Evolutionary conservation across 164 flowering plant species (phyloP), one percentile per base, ranked within the genome.

Genomic region (Berberis vulgaris): DNA sequence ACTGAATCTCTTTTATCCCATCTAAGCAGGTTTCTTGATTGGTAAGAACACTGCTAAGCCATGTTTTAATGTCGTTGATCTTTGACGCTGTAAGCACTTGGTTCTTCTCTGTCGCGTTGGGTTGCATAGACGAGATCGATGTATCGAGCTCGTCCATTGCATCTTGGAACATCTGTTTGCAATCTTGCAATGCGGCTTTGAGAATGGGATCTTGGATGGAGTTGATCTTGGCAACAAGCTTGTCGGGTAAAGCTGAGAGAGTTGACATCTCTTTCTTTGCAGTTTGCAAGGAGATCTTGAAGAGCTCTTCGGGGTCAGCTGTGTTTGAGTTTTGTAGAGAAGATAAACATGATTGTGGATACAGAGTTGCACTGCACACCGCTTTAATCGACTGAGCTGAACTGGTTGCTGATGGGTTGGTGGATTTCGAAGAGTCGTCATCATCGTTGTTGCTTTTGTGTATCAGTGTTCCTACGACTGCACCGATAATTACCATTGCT

Each of bases 21-120:
- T 87, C 95, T 57, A 80, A 43, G 66, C 97, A 90, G 1, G 88
- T 87, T 40, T 86, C 83, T 58, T 76, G 79, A 61, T 87, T 73
- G 0, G 93, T 82, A 69, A 81, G 54, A 2, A 90, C 83, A 0
- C 77, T 67, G 65, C 91, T 85, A 41, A 89, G 61, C 97, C 94
- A 87, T 13, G 96, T 87, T 74, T 74, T 76, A 9, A 89, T 57
- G 56, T 86, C 83, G 40, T 69, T 72, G 63, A 85, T 56, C 68
- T 72, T 77, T 12, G 46, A 9, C 6, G 58, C 62, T 11, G 86
- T 67, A 66, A 83, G 43, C 67, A 56, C 57, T 4, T 4, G 5
- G 5, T 49, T 74, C 72, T 66, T 70, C 73, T 40, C 67, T 78
- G 0, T 2, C 58, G 62, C 56, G 42, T 74, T 39, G 26, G 26